Evolutionary conservation across 1,284 basidiomycete genomes (phyloP), one percentile per base, ranked within the genome.

Genomic region (Trametes polyzona): DNA sequence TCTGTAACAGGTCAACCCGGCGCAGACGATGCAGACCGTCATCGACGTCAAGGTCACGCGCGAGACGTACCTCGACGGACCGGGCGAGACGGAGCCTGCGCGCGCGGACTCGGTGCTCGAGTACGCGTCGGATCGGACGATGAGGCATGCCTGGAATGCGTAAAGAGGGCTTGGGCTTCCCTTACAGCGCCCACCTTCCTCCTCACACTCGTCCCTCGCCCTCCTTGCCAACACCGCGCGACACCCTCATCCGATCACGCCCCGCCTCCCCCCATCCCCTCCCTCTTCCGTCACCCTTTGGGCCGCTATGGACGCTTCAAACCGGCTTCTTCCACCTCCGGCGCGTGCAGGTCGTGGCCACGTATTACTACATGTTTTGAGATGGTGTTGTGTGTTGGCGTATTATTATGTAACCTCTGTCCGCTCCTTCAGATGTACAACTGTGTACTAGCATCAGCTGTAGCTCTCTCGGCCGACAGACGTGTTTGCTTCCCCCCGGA

Each of bases 41-140:
- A 51, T 56, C 43, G 55, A 56, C 55, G 48, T 56, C 36, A 51
- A 47, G 43, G 55, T 57, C 43, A 57, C 55, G 17, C 44, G 33
- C 27, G 55, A 57, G 50, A 57, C 55, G 43, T 57, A 37, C 52
- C n/a, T 54, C 8, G 52, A 54, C 52, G 39, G 48, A 19, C 29
- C 40, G 10, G 29, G 27, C 19, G 48, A 41, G 29, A 4, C 24
- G 24, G 41, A 42, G 16, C 39, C 39, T 21, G 48, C 39, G n/a
- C 48, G 48, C 39, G 24, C 48, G 33, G 48, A 50, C 19, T 50
- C 48, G 5, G 48, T 23, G 48, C 48, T 50, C 39, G 48, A 41
- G 48, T 50, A 50, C 39, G 33, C n/a, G 17, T 37, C 46, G 32
- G 33, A 37, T 9, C 46, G 30, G 14, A 33, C n/a, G 35, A 29